Evolutionary conservation across 768 basidiomycete species (phyloP), one percentile per base, ranked within the genome.

Genomic region (Pleurotus giganteus): DNA sequence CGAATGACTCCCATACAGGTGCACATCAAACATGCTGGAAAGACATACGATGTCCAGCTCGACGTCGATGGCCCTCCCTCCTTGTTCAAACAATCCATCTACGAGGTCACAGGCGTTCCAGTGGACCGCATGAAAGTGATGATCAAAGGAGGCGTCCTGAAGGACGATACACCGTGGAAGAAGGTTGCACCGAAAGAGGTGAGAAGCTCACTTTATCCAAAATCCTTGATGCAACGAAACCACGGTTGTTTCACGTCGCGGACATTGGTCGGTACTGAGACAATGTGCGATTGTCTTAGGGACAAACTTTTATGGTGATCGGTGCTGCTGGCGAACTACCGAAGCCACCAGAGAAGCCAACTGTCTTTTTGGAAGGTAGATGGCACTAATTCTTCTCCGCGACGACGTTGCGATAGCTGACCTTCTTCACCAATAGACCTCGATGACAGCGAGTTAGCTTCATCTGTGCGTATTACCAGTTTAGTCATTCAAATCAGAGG

Each of bases 111-210:
- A 0, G 94, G 93, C 6, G 88, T 98, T 2, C 94, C 91, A 2
- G 70, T 83, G 31, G 93, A 96, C 65, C 80, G 94, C 45, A 95
- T 97, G 92, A 99, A 98, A 73, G 88, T 98, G 60, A 94, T 97
- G 89, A 80, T 95, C 67, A 98, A 97, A 67, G 90, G 90, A 52
- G 90, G 89, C 32, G 78, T 93, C 53, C 81, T 97, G 63, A 96
- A 95, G 91, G 94, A 97, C 59, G 93, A 96, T 60, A 82, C 90
- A 0, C 84, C 88, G 55, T 89, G 95, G 85, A 80, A 77, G 63
- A 95, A 91, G 67, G 81, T 97, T 36, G 85, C 76, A 0, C 85
- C 91, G 19, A 97, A 96, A 70, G 80, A 80, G 57, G 92, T 92
- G 57, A 58, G 83, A 70, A n/a, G 31, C 34, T 13, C 42, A 7